These are phyloP conservation scores for Talaromyces ruber DNA, from an alignment of 495 filamentous ascomycete genomes.

Conservation along the genomic window DNA sequence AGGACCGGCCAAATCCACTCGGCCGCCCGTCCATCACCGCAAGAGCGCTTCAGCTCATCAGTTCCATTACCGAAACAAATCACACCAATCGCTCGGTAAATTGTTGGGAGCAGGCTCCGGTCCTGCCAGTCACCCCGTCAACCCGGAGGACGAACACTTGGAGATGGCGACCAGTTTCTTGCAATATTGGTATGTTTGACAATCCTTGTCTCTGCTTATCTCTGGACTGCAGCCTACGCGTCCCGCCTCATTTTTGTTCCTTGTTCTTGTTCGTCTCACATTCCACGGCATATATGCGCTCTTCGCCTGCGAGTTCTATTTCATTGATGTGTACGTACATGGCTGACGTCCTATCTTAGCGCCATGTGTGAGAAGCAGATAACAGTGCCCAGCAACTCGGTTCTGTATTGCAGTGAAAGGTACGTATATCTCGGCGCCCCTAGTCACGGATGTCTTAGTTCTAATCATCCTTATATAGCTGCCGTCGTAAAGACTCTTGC, in stretches of 20 bases:
- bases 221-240: not conserved
- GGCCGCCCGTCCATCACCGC: constrained; percentile 2
- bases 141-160: constrained; percentile 35
- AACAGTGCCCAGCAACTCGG: constrained; percentile 50
- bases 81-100: not conserved
- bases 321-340: constrained; percentile 2
- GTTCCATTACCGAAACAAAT: constrained; percentile 22
- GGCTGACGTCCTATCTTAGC: constrained; percentile 22
- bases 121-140: constrained; percentile 6
- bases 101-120: constrained; percentile 23
- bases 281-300: constrained; percentile 2
- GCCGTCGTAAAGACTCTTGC: constrained; percentile 43
- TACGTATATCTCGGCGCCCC: constrained; percentile 16
- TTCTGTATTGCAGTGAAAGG: constrained; percentile 51
- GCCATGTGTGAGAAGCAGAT: constrained; percentile 62
- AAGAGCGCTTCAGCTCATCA: constrained; percentile 20
- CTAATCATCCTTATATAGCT: constrained; percentile 22
- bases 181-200: constrained; percentile 52
- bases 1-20: not conserved
- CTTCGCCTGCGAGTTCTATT: not conserved
- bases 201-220: constrained; percentile 4
- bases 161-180: constrained; percentile 56
- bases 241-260: constrained; percentile 10
- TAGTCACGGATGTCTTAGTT: constrained; percentile 6
- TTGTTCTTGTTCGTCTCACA: constrained; percentile 7